These are phyloP conservation scores for Solanum pinnatisectum DNA, from an alignment of 257 asterid genomes.

Conservation along the genomic window DNA sequence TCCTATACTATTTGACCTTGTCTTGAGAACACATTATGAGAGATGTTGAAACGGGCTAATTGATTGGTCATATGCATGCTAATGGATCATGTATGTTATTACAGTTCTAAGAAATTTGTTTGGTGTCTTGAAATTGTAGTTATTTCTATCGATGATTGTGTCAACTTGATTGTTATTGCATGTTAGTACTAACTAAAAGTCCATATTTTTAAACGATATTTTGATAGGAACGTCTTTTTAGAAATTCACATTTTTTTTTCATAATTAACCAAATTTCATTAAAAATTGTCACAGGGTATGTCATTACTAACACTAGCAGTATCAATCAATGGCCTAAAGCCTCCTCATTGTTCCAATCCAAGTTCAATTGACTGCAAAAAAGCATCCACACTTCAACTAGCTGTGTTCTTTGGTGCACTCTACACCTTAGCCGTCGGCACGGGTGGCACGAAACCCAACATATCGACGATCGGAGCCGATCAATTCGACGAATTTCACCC, in stretches of 20 bases:
- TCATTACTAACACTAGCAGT: conserved; percentile 55
- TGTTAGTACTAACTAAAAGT: background rate
- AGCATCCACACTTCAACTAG: conserved; percentile 50
- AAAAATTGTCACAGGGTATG: conserved; percentile 52
- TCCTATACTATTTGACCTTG: background rate
- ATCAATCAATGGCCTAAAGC: conserved; percentile 50
- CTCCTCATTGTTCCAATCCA: conserved; percentile 52
- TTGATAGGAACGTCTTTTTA: background rate
- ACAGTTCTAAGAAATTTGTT: background rate
- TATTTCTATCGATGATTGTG: background rate
- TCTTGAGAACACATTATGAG: background rate
- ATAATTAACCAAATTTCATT: background rate
- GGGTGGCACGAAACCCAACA: conserved; percentile 87
- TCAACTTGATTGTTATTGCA: background rate
- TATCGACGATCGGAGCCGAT: conserved; percentile 89
- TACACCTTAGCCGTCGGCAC: conserved; percentile 72
- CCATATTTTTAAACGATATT: background rate
- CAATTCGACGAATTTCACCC: conserved; percentile 80
- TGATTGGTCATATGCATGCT: background rate
- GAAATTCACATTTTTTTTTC: background rate
- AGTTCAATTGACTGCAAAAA: conserved; percentile 30
- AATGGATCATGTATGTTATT: background rate
- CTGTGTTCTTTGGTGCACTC: conserved; percentile 62
- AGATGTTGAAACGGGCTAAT: background rate
- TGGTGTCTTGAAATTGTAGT: background rate